A percentile compares a stretch with the other conserved stretches of the same genome.
Conservation (phyloP, 1,284 basidiomycete genomes). For the Rhodotorula mucilaginosa region DNA sequence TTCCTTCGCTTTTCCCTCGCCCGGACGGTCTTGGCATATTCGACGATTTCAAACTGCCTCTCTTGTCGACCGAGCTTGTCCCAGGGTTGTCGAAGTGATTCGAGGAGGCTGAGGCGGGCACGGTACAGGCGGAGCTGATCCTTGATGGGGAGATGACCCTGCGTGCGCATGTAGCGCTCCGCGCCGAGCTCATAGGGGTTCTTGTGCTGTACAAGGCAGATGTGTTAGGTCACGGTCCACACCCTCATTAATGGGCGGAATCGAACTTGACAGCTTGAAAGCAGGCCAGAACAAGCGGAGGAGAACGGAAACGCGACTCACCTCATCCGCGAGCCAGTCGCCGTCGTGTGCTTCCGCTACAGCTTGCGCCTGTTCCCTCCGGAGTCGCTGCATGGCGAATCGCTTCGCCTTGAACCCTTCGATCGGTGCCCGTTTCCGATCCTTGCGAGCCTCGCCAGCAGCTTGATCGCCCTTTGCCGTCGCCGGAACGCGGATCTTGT, state of each 20-base stretch:
- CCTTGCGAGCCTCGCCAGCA: neutral
- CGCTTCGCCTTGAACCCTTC: slow-evolving; percentile 1
- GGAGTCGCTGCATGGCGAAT: neutral
- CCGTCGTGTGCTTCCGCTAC: neutral
- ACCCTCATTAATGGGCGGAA: too few relatives aligned
- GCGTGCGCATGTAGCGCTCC: neutral
- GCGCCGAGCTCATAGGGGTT: neutral
- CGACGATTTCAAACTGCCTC: neutral
- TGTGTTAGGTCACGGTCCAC: neutral
- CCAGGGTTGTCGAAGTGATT: neutral
- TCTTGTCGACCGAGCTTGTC: neutral
- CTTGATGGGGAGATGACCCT: neutral
- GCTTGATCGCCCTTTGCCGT: neutral
- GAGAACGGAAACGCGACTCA: neutral
- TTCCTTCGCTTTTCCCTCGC: neutral
- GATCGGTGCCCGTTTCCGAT: neutral
- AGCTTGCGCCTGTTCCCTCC: neutral
- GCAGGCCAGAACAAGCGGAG: too few relatives aligned
- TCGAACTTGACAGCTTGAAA: too few relatives aligned
- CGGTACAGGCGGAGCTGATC: neutral
- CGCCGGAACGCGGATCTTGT: neutral
- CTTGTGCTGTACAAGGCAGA: neutral
- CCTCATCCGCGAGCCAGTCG: neutral
- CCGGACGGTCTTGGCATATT: neutral
- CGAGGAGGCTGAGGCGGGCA: neutral